Evolutionary conservation across 345 rosid species (phyloP).

Genomic region (Brassica incana): DNA sequence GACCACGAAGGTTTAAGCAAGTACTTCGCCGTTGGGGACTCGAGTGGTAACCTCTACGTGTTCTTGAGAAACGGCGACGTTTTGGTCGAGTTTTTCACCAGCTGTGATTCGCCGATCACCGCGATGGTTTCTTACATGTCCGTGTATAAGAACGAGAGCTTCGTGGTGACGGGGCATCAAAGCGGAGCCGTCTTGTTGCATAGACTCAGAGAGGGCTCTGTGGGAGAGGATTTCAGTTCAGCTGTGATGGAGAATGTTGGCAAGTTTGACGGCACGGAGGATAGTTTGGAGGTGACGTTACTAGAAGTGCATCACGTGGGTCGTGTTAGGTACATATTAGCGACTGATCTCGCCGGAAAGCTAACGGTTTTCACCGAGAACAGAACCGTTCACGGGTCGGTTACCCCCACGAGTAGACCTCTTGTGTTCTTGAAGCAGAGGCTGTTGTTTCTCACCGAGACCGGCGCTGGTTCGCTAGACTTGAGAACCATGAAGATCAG

Average conservation of each 20-base stretch:
- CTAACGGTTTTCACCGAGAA: slow-evolving; percentile 67
- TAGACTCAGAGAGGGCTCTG: slow-evolving; percentile 57
- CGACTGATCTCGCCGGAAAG: slow-evolving; percentile 62
- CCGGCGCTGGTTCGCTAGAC: slow-evolving; percentile 92
- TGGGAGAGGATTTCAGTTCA: slow-evolving; percentile 67
- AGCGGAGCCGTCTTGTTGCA: slow-evolving; percentile 68
- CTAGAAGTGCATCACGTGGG: slow-evolving; percentile 93
- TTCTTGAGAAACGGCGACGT: slow-evolving; percentile 82
- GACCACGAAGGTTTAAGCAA: slow-evolving; percentile 80
- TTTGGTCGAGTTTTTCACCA: slow-evolving; percentile 57
- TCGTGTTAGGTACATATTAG: slow-evolving; percentile 67
- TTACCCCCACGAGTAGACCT: slow-evolving; percentile 58
- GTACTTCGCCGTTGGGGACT: slow-evolving; percentile 90
- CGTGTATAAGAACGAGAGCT: slow-evolving; percentile 71
- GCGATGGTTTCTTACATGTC: slow-evolving; percentile 81
- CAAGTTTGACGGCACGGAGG: slow-evolving; percentile 42
- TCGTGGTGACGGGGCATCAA: slow-evolving; percentile 72
- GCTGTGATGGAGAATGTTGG: slow-evolving; percentile 59
- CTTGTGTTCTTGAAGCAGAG: slow-evolving; percentile 89
- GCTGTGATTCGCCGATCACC: slow-evolving; percentile 56
- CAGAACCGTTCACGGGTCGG: slow-evolving; percentile 74
- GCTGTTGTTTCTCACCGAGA: slow-evolving; percentile 83
- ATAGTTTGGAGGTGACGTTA: slow-evolving; percentile 50
- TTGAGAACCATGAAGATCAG: slow-evolving; percentile 83
- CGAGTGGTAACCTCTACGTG: slow-evolving; percentile 70